Base-by-base conservation (phyloP, 2,329 filamentous ascomycete species). In the Fusarium setosum region DNA sequence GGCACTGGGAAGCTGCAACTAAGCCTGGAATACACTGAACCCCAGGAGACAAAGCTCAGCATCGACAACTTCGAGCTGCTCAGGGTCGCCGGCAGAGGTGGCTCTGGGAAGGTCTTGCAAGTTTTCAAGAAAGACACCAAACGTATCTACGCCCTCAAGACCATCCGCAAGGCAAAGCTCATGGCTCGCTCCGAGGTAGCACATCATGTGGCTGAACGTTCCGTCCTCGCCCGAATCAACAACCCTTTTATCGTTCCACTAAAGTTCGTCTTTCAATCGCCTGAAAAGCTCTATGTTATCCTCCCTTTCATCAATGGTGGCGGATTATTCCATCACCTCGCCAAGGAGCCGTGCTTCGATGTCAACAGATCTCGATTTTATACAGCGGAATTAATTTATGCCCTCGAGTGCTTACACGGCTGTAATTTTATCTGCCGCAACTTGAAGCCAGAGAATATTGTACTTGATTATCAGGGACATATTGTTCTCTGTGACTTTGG, bases 71-170 rank as follows among this genome's bases (percentile, higher is more conserved):
- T 98, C 77, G 93, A 97, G 72, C 84, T 98, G 66, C 86, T 98
- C 76, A 98, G 97, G 83, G 94, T 98, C 7, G 94, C 97, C 21
- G 95, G 95, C 67, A 97, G 97, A 81, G 95, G 95, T 68, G 97
- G 94, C 80, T 97, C 97, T 78, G 95, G 95, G 80, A 97, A 97
- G 82, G 95, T 97, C 77, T 97, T 97, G 93, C 94, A 97, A 82
- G 95, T 97, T 74, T 90, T 92, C 81, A 98, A 98, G 85, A 95
- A 94, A 79, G 94, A 98, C 81, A 98, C 95, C 37, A 91, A 90
- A 76, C 94, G 95, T 73, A 97, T 98, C 78, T 98, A 98, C 81
- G 95, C 95, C 56, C 88, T 98, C 73, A 98, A 98, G 86, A 97
- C 94, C n/a, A 95, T 98, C 74, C 93, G 94, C 74, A 98, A 98